phyloP scores from a whole-genome alignment of 1,284 basidiomycete genomes.

The Cerioporus squamosus region DNA sequence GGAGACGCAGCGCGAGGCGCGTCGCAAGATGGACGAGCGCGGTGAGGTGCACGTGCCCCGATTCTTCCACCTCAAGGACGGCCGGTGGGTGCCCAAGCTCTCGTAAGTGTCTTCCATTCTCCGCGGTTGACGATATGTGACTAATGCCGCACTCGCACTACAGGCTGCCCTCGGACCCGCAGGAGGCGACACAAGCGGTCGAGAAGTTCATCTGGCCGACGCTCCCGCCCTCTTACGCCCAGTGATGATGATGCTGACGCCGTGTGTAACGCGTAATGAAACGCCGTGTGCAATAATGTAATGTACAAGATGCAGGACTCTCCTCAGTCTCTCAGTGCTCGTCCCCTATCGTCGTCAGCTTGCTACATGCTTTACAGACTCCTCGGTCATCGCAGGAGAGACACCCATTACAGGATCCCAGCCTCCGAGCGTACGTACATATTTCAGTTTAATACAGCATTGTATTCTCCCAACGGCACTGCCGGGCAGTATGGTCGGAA shows the following conservation, averaged over 20 bases:
- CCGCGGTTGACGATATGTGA: background rate
- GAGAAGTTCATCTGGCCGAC: conserved; percentile 65
- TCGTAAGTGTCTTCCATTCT: conserved; percentile 46
- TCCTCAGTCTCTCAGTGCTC: background rate
- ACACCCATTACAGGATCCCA: no score
- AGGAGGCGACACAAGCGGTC: conserved; percentile 62
- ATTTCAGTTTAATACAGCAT: no score
- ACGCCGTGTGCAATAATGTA: background rate
- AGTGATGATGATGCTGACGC: background rate
- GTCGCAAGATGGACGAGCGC: conserved; percentile 78
- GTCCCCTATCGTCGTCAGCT: background rate
- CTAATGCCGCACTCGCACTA: background rate
- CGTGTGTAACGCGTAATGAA: background rate
- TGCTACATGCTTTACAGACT: no score
- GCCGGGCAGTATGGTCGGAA: no score
- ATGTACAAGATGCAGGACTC: background rate
- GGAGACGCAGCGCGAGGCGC: conserved; percentile 87
- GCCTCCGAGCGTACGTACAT: no score
- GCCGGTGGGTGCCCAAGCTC: conserved; percentile 83
- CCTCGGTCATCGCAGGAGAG: no score
- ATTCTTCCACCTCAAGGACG: conserved; percentile 81
- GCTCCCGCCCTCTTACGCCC: conserved; percentile 23
- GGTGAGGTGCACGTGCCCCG: conserved; percentile 70
- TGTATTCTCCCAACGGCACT: no score
- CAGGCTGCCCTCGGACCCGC: conserved; percentile 74